These are phyloP conservation scores for Daldinia concentrica DNA, from an alignment of 495 filamentous ascomycete genomes.

Conservation along the genomic window DNA sequence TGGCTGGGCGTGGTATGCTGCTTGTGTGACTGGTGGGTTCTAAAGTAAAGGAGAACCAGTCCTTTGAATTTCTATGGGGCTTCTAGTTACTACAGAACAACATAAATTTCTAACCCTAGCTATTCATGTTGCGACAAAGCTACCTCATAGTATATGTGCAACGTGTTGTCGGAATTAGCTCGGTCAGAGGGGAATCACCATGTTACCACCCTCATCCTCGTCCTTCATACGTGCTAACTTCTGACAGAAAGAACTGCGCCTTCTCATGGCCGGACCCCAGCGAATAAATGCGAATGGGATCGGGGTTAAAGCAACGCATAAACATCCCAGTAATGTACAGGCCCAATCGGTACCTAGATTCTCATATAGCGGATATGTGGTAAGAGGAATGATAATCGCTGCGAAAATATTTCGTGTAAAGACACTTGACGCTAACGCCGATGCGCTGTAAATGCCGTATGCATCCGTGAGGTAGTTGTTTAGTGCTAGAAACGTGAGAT, in stretches of 20 bases:
- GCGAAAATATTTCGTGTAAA: slow-evolving; percentile 66
- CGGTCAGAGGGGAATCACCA: background rate
- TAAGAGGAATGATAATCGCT: slow-evolving; percentile 58
- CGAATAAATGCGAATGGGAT: slow-evolving; percentile 18
- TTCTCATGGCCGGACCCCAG: slow-evolving; percentile 6
- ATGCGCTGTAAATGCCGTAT: slow-evolving; percentile 73
- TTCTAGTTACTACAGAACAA: background rate
- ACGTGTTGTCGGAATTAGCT: background rate
- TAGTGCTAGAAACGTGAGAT: slow-evolving; percentile 70
- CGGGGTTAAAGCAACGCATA: background rate
- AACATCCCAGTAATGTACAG: slow-evolving; percentile 1
- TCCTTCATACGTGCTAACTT: slow-evolving; percentile 2
- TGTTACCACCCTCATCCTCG: slow-evolving; percentile 1
- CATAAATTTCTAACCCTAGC: background rate
- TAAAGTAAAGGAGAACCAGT: background rate
- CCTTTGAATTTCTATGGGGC: background rate
- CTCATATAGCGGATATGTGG: slow-evolving; percentile 4
- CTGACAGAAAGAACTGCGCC: slow-evolving; percentile 12
- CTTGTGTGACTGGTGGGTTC: background rate
- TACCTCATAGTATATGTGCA: background rate
- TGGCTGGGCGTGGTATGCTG: background rate
- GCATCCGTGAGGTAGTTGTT: slow-evolving; percentile 77
- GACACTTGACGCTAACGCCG: slow-evolving; percentile 68
- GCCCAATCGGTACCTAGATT: slow-evolving; percentile 13
- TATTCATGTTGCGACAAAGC: background rate